Evolutionary conservation across 768 basidiomycete species (phyloP), one percentile per base, ranked within the genome.

Genomic region (Cubamyces sp.): DNA sequence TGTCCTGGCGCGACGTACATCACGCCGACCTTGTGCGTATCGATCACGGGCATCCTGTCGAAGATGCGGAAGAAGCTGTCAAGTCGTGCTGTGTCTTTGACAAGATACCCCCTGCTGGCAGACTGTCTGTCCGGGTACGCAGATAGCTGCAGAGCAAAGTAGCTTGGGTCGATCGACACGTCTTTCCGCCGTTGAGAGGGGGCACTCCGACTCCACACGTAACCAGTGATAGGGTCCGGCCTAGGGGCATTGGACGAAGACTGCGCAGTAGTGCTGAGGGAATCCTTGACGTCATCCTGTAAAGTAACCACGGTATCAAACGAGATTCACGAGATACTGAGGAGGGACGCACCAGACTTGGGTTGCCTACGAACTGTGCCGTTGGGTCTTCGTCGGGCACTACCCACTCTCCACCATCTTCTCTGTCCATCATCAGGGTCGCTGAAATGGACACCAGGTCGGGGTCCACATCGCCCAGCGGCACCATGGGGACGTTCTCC

Each of bases 1-100:
- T 98, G 97, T 1, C 93, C 94, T 4, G 94, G 92, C 0, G 91
- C 96, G 47, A 95, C 96, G 69, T 98, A 99, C 77, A 99, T 82
- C 59, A 99, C 90, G 3, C 94, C 97, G 39, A 98, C 90, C 74
- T 97, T 96, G 75, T 98, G 94, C 0, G 92, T 95, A 74, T 99
- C 97, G 62, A 99, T 96, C 68, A 98, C 94, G 0, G 95, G 96
- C 43, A 91, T 90, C 45, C 84, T 79, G 68, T 97, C 94, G 47
- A 98, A 81, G 7, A 81, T 82, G 25, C 82, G 78, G 64, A 95
- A 78, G 61, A 88, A 85, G 26, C 81, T 77, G 3, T 83, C 75
- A 41, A 91, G 80, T 15, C 76, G 74, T 1, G 86, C 78, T 11
- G 84, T 77, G 49, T 87, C 83, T 5, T 79, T 72, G 5, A 88